These are phyloP conservation scores for Aurifilum marmelostoma DNA, from an alignment of 2,329 filamentous ascomycete genomes.

Conservation along the genomic window DNA sequence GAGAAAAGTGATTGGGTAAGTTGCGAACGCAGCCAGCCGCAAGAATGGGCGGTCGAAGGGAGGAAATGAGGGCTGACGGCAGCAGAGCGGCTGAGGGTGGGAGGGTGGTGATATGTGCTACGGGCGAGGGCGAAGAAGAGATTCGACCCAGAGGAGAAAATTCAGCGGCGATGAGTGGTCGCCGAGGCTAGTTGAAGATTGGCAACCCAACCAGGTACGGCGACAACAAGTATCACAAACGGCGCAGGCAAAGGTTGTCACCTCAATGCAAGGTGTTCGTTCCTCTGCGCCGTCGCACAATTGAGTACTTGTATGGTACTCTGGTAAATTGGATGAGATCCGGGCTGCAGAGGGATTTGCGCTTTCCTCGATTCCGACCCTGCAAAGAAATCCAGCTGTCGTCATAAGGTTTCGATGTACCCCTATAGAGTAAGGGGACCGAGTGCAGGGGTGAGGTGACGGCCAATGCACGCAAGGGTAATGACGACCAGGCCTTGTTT, in stretches of 20 bases:
- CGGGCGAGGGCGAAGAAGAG: conserved; percentile 2
- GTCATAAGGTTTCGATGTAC: background rate
- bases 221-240: background rate
- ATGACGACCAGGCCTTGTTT: background rate
- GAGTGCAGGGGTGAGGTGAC: background rate
- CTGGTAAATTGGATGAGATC: background rate
- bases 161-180: background rate
- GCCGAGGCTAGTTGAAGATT: background rate
- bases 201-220: background rate
- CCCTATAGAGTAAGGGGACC: background rate
- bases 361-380: conserved; percentile 4
- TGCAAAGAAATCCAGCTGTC: background rate
- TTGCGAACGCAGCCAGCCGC: conserved; percentile 14
- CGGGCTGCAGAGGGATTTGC: background rate
- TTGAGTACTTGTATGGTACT: background rate
- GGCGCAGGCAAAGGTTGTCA: background rate
- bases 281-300: conserved; percentile 1
- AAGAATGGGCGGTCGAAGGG: conserved; percentile 16
- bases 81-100: conserved; percentile 4
- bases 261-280: conserved; percentile 14
- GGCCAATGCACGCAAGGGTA: background rate
- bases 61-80: conserved; percentile 18
- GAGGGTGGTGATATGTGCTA: conserved; percentile 2
- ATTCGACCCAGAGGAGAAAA: background rate
- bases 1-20: background rate